These are phyloP conservation scores for Hypoxylon crocopeplum DNA, from an alignment of 495 filamentous ascomycete genomes.

Conservation along the genomic window DNA sequence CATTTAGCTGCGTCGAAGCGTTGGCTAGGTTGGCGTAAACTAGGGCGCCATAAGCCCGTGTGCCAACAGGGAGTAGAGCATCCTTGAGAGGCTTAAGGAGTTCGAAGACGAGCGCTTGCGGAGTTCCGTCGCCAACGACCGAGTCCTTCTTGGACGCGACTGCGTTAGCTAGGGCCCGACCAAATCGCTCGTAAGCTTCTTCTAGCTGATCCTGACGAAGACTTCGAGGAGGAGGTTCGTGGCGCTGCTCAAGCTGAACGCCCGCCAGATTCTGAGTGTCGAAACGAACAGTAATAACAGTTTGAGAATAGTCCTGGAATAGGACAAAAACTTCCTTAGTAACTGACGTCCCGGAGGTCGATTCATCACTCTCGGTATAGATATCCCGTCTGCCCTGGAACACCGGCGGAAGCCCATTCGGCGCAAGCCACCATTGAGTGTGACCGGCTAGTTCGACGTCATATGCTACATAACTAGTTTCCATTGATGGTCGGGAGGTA, in stretches of 20 bases:
- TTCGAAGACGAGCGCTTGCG: conserved; percentile 76
- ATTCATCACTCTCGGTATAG: conserved; percentile 82
- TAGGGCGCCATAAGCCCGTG: conserved; percentile 85
- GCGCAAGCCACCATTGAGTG: conserved; percentile 84
- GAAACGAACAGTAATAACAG: conserved; percentile 80
- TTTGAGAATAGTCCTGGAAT: conserved; percentile 96
- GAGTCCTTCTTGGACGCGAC: conserved; percentile 74
- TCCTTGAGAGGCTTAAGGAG: conserved; percentile 75
- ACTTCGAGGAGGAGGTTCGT: conserved; percentile 81
- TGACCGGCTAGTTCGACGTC: conserved; percentile 79
- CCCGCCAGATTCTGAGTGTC: conserved; percentile 76
- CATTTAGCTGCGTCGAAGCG: conserved; percentile 84
- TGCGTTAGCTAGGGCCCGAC: conserved; percentile 72
- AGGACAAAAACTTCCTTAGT: conserved; percentile 84
- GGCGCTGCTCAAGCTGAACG: conserved; percentile 79
- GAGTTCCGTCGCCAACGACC: conserved; percentile 82
- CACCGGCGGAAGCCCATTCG: conserved; percentile 75
- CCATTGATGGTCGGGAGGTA: conserved; percentile 61
- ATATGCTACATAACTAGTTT: conserved; percentile 81
- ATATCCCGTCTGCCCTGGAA: conserved; percentile 86
- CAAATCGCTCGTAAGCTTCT: conserved; percentile 77
- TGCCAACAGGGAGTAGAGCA: conserved; percentile 81
- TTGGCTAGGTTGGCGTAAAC: conserved; percentile 96
- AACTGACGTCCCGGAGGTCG: conserved; percentile 66
- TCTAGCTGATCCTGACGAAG: conserved; percentile 95